Evolutionary conservation across 192 early-diverging fungal species (phyloP).

Genomic region (Funneliformis mosseae): DNA sequence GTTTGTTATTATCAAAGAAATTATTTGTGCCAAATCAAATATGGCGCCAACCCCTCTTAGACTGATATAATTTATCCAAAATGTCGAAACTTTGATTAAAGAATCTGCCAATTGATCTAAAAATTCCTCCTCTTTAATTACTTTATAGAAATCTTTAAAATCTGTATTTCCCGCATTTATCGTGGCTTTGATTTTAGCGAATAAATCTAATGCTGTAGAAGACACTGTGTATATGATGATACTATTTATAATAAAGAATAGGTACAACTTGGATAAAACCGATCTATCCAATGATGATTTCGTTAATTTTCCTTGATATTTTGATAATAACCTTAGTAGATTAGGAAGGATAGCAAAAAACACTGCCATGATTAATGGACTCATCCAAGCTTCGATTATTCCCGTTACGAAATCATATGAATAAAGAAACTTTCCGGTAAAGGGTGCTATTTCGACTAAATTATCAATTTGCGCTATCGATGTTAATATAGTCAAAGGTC

Average conservation of each 20-base stretch:
- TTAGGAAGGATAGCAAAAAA: slow-evolving; percentile 69
- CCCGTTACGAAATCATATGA: slow-evolving; percentile 54
- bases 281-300: slow-evolving; percentile 69
- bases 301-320: slow-evolving; percentile 71
- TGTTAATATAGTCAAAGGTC: slow-evolving; percentile 66
- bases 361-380: slow-evolving; percentile 65
- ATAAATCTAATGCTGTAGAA: slow-evolving; percentile 36
- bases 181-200: slow-evolving; percentile 34
- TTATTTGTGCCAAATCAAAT: slow-evolving; percentile 69
- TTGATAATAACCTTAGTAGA: slow-evolving; percentile 61
- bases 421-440: slow-evolving; percentile 51
- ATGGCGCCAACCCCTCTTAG: slow-evolving; percentile 65
- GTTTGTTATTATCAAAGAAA: slow-evolving; percentile 56
- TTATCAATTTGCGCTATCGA: slow-evolving; percentile 60
- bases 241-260: slow-evolving; percentile 75
- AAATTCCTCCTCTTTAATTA: slow-evolving; percentile 37
- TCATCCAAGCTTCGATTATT: slow-evolving; percentile 65
- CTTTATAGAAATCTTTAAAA: slow-evolving; percentile 38
- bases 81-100: slow-evolving; percentile 56
- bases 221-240: slow-evolving; percentile 65
- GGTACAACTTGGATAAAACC: slow-evolving; percentile 70
- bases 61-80: slow-evolving; percentile 79
- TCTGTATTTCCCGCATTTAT: not conserved
- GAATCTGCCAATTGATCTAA: slow-evolving; percentile 43
- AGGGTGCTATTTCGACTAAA: slow-evolving; percentile 57